Evolutionary conservation across 2,329 filamentous ascomycete species (phyloP).

Genomic region (Colletotrichum chrysophilum): DNA sequence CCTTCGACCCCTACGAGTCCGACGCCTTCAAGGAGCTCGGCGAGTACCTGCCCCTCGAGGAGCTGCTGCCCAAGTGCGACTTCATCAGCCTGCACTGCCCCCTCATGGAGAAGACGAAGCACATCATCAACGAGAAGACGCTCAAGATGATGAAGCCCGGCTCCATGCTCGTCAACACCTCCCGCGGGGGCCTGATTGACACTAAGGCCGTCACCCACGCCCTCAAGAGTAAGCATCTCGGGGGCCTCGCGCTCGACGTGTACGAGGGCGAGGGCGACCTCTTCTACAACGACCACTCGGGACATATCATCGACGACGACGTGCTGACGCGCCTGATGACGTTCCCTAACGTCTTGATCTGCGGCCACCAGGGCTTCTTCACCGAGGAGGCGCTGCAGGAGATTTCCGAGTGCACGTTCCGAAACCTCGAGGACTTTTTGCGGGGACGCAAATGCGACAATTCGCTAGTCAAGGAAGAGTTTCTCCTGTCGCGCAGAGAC

Average conservation of each 20-base stretch:
- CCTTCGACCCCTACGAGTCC: slow-evolving; percentile 61
- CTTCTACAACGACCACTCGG: slow-evolving; percentile 71
- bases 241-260: slow-evolving; percentile 70
- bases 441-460: slow-evolving; percentile 38
- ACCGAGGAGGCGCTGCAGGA: slow-evolving; percentile 68
- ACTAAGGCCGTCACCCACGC: slow-evolving; percentile 64
- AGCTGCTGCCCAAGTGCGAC: slow-evolving; percentile 60
- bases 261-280: slow-evolving; percentile 69
- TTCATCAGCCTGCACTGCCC: slow-evolving; percentile 72
- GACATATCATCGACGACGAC: slow-evolving; percentile 70
- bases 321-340: slow-evolving; percentile 69
- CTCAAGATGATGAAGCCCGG: slow-evolving; percentile 62
- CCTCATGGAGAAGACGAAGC: slow-evolving; percentile 61
- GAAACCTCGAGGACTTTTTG: slow-evolving; percentile 57
- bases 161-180: slow-evolving; percentile 71
- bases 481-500: slow-evolving; percentile 22
- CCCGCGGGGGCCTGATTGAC: slow-evolving; percentile 68
- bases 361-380: slow-evolving; percentile 74
- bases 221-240: slow-evolving; percentile 64
- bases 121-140: slow-evolving; percentile 62
- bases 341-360: slow-evolving; percentile 71
- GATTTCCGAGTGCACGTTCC: slow-evolving; percentile 65
- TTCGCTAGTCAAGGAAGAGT: slow-evolving; percentile 34
- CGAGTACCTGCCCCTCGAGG: slow-evolving; percentile 57
- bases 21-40: slow-evolving; percentile 55